These are phyloP conservation scores for Fusarium penzigii DNA, from an alignment of 2,329 filamentous ascomycete species.

Conservation along the genomic window DNA sequence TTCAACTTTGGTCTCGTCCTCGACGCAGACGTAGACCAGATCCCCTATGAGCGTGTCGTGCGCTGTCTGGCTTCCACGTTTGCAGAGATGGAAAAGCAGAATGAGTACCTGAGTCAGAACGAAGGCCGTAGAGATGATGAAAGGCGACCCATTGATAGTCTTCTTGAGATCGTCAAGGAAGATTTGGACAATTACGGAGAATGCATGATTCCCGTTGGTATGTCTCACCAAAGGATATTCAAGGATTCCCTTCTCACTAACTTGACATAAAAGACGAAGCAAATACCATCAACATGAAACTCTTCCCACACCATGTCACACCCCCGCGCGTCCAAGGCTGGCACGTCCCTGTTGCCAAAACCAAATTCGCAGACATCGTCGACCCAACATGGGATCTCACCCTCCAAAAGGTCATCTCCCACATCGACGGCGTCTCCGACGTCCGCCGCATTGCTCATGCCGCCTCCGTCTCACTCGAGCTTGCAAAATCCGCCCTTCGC, in stretches of 20 bases:
- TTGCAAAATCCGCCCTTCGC: conserved; percentile 82
- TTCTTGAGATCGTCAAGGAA: conserved; percentile 79
- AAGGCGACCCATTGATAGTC: conserved; percentile 74
- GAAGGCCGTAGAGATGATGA: conserved; percentile 46
- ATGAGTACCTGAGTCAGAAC: conserved; percentile 73
- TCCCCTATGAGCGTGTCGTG: conserved; percentile 81
- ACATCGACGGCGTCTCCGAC: conserved; percentile 89
- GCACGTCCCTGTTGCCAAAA: conserved; percentile 83
- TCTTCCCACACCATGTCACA: conserved; percentile 79
- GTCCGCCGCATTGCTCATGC: conserved; percentile 82
- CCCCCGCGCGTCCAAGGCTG: conserved; percentile 80
- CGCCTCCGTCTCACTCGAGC: conserved; percentile 82
- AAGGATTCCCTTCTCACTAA: conserved; percentile 3
- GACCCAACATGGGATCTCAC: conserved; percentile 75
- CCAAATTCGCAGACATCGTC: conserved; percentile 64
- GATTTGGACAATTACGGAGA: conserved; percentile 97
- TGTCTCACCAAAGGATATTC: conserved; percentile 29
- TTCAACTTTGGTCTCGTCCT: conserved; percentile 95
- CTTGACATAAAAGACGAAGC: conserved; percentile 66
- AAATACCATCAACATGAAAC: conserved; percentile 94
- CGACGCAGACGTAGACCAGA: conserved; percentile 65
- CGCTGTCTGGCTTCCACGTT: conserved; percentile 83
- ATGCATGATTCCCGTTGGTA: conserved; percentile 96
- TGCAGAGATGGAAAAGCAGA: conserved; percentile 89
- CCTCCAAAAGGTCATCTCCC: conserved; percentile 74